Evolutionary conservation across 768 basidiomycete species (phyloP).

Genomic region (Pleurotus salmoneostramineus): DNA sequence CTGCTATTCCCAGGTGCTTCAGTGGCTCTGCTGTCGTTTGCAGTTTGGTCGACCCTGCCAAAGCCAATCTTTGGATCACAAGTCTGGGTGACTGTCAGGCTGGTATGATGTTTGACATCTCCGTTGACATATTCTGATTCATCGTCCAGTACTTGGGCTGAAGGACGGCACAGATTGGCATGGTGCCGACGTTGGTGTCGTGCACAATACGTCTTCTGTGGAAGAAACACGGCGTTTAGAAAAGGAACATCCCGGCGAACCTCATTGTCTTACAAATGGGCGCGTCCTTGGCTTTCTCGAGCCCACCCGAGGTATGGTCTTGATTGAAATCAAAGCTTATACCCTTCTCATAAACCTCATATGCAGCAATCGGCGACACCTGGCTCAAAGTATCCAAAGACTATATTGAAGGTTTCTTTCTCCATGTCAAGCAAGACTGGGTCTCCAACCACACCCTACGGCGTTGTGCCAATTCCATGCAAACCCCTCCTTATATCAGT

Average conservation of each 20-base stretch:
- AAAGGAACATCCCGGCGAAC: conserved; percentile 47
- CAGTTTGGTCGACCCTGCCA: conserved; percentile 46
- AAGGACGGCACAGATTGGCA: conserved; percentile 36
- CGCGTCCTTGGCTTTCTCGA: conserved; percentile 54
- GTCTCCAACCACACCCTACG: conserved; percentile 22
- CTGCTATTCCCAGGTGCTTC: conserved; percentile 27
- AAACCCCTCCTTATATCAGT: conserved; percentile 43
- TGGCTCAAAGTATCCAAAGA: conserved; percentile 41
- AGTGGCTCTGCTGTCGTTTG: conserved; percentile 53
- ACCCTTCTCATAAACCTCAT: conserved; percentile 20
- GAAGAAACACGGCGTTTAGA: conserved; percentile 41
- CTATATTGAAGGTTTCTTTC: conserved; percentile 33
- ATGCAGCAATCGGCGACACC: conserved; percentile 37
- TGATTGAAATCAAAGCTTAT: neutral
- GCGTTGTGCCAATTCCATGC: conserved; percentile 27
- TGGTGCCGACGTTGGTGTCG: conserved; percentile 34
- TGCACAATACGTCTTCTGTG: conserved; percentile 38
- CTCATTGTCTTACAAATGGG: conserved; percentile 35
- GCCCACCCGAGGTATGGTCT: conserved; percentile 45
- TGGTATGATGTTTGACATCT: neutral
- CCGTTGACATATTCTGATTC: neutral
- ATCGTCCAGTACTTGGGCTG: conserved; percentile 28
- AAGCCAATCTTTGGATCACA: conserved; percentile 52
- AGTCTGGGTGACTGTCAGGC: conserved; percentile 40
- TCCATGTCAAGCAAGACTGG: conserved; percentile 29